Evolutionary conservation across 768 basidiomycete species (phyloP).

Genomic region (Sutorius australiensis): DNA sequence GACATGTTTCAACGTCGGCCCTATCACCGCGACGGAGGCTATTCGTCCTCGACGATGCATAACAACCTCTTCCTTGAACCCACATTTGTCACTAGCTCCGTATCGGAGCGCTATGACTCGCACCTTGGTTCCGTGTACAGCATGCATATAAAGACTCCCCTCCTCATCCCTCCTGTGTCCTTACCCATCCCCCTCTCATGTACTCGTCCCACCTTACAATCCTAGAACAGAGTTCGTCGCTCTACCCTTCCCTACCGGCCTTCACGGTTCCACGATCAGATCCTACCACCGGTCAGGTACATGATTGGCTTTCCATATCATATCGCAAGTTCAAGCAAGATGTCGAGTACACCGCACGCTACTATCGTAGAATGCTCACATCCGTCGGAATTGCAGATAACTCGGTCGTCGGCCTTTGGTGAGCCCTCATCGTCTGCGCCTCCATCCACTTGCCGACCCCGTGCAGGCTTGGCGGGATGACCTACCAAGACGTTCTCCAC

Average conservation of each 20-base stretch:
- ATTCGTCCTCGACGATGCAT: constrained; percentile 26
- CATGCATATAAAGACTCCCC: constrained; percentile 30
- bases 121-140: constrained; percentile 19
- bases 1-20: constrained; percentile 33
- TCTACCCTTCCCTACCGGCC: constrained; percentile 46
- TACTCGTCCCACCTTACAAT: constrained; percentile 56
- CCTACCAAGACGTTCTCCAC: constrained; percentile 66
- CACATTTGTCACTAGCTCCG: constrained; percentile 29
- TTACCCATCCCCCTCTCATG: constrained; percentile 18
- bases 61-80: constrained; percentile 26
- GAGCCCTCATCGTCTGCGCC: constrained; percentile 22
- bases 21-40: constrained; percentile 35
- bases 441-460: constrained; percentile 8
- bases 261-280: constrained; percentile 58
- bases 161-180: constrained; percentile 2
- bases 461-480: constrained; percentile 67
- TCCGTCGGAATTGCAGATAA: constrained; percentile 44
- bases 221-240: constrained; percentile 53
- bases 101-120: constrained; percentile 26
- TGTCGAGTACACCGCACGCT: constrained; percentile 60
- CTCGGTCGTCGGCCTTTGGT: constrained; percentile 75
- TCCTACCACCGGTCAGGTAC: constrained; percentile 39
- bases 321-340: constrained; percentile 62
- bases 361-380: constrained; percentile 55
- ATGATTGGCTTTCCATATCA: constrained; percentile 58